These are phyloP conservation scores for Setomelanomma holmii DNA, from an alignment of 2,329 filamentous ascomycete species.

Conservation along the genomic window DNA sequence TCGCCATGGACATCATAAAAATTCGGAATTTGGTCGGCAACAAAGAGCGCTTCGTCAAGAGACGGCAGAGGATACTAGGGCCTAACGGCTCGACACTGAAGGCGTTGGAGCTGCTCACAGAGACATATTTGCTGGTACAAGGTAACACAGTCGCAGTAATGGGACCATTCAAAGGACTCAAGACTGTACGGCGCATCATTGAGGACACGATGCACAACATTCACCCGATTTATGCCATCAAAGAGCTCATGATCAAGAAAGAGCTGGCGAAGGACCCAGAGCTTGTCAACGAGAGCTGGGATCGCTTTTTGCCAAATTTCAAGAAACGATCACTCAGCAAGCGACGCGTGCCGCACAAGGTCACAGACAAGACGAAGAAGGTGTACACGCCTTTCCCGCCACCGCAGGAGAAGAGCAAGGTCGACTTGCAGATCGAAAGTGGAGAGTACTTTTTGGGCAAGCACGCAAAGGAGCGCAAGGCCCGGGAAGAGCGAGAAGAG, in stretches of 20 bases:
- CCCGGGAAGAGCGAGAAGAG: constrained; percentile 79
- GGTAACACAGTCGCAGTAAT: constrained; percentile 94
- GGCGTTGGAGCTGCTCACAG: constrained; percentile 88
- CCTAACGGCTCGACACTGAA: constrained; percentile 92
- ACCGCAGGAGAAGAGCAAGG: constrained; percentile 97
- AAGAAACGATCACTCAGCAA: constrained; percentile 91
- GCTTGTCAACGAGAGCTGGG: constrained; percentile 89
- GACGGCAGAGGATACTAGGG: constrained; percentile 89
- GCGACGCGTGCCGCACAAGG: constrained; percentile 79
- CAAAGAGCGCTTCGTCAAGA: constrained; percentile 95
- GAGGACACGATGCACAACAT: constrained; percentile 98
- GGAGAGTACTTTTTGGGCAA: constrained; percentile 97
- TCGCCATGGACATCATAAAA: constrained; percentile 95
- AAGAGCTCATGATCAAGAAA: constrained; percentile 92
- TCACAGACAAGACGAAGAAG: constrained; percentile 95
- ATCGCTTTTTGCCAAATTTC: constrained; percentile 95
- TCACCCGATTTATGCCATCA: constrained; percentile 90
- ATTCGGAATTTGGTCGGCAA: constrained; percentile 88
- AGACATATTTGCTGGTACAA: constrained; percentile 89
- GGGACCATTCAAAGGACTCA: constrained; percentile 90
- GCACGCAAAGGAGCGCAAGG: constrained; percentile 85
- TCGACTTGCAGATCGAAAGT: constrained; percentile 96
- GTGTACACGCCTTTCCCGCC: constrained; percentile 96
- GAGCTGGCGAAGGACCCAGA: constrained; percentile 90
- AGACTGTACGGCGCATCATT: constrained; percentile 83